Evolutionary conservation across 2,329 filamentous ascomycete genomes (phyloP).

Genomic region (Phialophora chinensis): DNA sequence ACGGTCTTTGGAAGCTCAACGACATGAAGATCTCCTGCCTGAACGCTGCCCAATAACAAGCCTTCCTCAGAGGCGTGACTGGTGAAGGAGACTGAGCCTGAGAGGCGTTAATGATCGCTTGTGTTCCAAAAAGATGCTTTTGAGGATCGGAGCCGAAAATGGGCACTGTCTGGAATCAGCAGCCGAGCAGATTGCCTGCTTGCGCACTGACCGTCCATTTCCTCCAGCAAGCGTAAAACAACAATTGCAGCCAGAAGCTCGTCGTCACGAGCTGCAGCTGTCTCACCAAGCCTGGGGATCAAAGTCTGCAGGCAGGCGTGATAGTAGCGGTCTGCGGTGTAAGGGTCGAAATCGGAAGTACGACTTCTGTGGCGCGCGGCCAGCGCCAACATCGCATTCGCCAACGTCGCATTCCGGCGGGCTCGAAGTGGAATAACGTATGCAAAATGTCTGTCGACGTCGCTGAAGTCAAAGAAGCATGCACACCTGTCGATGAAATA

Average conservation of each 20-base stretch:
- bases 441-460: slow-evolving; percentile 19
- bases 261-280: slow-evolving; percentile 27
- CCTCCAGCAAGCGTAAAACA: too few relatives aligned
- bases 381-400: too few relatives aligned
- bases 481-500: slow-evolving; percentile 23
- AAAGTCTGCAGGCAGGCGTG: slow-evolving; percentile 18
- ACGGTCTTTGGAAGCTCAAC: slow-evolving; percentile 13
- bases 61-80: slow-evolving; percentile 14
- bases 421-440: background rate
- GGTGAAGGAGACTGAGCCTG: slow-evolving; percentile 14
- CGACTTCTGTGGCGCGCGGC: too few relatives aligned
- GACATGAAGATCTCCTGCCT: slow-evolving; percentile 25
- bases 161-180: slow-evolving; percentile 6
- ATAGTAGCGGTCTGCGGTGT: slow-evolving; percentile 18
- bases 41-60: slow-evolving; percentile 23
- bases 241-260: slow-evolving; percentile 40
- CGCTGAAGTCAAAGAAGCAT: slow-evolving; percentile 23
- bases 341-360: slow-evolving; percentile 8
- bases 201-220: too few relatives aligned
- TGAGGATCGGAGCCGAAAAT: slow-evolving; percentile 19
- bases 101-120: slow-evolving; percentile 18
- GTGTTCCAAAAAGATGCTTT: slow-evolving; percentile 20
- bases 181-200: background rate
- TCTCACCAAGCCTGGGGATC: slow-evolving; percentile 23
- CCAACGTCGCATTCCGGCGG: too few relatives aligned